These are phyloP conservation scores for Maudiozyma humilis DNA, from an alignment of 1,139 yeast species.

Conservation along the genomic window DNA sequence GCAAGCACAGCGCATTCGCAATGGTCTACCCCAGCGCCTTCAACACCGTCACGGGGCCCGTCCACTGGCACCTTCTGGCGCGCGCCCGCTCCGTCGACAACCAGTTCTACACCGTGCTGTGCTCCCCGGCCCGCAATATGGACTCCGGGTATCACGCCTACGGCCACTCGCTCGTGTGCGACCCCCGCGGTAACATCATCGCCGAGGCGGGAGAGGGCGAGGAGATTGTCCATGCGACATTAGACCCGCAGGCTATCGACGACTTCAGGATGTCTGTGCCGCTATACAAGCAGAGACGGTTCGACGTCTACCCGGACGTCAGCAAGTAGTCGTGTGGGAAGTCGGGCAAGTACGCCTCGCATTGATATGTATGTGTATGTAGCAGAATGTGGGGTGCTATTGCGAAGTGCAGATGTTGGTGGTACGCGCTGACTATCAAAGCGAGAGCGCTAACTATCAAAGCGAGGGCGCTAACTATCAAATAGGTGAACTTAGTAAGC, in stretches of 20 bases:
- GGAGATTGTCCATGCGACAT: conserved; percentile 69
- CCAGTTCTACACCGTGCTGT: conserved; percentile 67
- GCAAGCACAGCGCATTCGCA: conserved; percentile 63
- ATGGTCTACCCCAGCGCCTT: conserved; percentile 95
- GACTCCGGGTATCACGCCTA: conserved; percentile 71
- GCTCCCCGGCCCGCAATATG: conserved; percentile 83
- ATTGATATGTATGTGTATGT: background rate
- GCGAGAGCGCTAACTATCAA: too few relatives aligned
- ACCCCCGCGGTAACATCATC: conserved; percentile 73
- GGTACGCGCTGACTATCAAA: too few relatives aligned
- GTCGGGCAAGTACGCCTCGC: background rate
- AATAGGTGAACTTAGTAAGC: too few relatives aligned
- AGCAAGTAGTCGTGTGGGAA: conserved; percentile 10
- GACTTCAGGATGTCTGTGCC: conserved; percentile 69
- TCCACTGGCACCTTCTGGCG: conserved; percentile 87
- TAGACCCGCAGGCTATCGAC: conserved; percentile 56
- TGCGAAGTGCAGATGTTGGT: too few relatives aligned
- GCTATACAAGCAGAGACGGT: conserved; percentile 69
- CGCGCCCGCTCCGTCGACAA: conserved; percentile 85
- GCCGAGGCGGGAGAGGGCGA: conserved; percentile 84
- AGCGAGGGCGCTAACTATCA: too few relatives aligned
- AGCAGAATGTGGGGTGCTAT: background rate
- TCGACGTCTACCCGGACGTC: conserved; percentile 74
- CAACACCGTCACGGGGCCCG: conserved; percentile 90
- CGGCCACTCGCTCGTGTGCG: conserved; percentile 84